Evolutionary conservation across 495 filamentous ascomycete species (phyloP).

Genomic region (Trichoderma gamsii): DNA sequence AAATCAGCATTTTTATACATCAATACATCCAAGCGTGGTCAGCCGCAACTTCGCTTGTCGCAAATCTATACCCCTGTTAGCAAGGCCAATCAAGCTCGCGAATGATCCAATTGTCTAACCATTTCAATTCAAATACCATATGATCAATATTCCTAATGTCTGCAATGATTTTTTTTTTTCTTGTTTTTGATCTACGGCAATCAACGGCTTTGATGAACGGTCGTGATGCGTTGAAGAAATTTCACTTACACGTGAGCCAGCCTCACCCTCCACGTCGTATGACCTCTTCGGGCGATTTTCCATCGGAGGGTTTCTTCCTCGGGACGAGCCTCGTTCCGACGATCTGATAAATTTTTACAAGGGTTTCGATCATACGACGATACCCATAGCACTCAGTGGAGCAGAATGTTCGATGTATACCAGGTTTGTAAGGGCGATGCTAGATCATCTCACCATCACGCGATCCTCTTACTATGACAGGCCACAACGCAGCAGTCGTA

Average conservation of each 20-base stretch:
- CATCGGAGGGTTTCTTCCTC: not conserved
- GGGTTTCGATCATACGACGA: not conserved
- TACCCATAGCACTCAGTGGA: not conserved
- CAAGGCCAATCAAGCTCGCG: no score
- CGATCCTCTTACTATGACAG: not conserved
- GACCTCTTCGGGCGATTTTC: not conserved
- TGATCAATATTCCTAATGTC: not conserved
- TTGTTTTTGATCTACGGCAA: not conserved
- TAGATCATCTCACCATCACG: slow-evolving; percentile 8
- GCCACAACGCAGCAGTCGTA: not conserved
- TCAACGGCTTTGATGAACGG: not conserved
- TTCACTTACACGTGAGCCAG: not conserved
- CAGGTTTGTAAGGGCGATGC: not conserved
- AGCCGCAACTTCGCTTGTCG: no score
- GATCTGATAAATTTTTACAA: not conserved
- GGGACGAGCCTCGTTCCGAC: not conserved
- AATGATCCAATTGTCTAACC: not conserved
- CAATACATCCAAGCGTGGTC: no score
- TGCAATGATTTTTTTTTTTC: not conserved
- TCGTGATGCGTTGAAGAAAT: not conserved
- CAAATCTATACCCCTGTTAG: no score
- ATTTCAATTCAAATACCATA: not conserved
- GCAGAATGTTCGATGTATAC: not conserved
- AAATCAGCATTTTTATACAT: no score
- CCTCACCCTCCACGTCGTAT: not conserved